Evolutionary conservation across 371 early-diverging fungal species (phyloP), one percentile per base, ranked within the genome.

Genomic region (Apophysomyces ossiformis): DNA sequence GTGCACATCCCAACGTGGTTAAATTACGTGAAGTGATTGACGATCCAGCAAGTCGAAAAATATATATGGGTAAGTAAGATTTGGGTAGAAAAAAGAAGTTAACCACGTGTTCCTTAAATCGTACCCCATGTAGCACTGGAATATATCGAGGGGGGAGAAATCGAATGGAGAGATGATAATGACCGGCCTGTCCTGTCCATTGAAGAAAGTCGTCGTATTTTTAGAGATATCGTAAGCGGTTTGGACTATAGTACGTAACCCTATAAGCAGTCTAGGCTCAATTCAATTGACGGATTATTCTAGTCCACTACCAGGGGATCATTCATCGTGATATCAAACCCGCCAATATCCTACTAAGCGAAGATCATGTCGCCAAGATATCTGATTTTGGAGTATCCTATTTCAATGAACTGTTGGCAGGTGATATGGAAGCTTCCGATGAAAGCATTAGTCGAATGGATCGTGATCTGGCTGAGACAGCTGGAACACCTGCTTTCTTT

Each of bases 311-410:
- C 65, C 93, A 90, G 62, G 95, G 96, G 18, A 93, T 96, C 47
- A 88, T 96, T 21, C 96, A 96, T 69, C 87, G 96, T 36, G 96
- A 96, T 66, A 93, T 97, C 70, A 97, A 97, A 75, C 97, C 97
- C 0, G 95, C 95, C 16, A 97, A 97, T 70, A 72, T 97, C 41
- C 76, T 97, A 15, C 54, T 85, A 7, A 89, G 89, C 4, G 82
- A 79, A 37, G 89, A 90, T 44, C 77, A 85, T 2, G 74, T 83
- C 4, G 95, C 95, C 57, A 97, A 97, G 73, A 94, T 97, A 5
- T 91, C 93, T 4, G 97, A 97, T 68, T 96, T 97, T 87, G 97
- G 97, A 47, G 96, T 97, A 37, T 93, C 94, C 12, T 84, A 86
- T 64, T 89, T 89, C 39, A 84, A 80, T 59, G 83, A 84, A 46